Base-by-base conservation (phyloP, 257 asterid species). In the Linderniella brevidens region DNA sequence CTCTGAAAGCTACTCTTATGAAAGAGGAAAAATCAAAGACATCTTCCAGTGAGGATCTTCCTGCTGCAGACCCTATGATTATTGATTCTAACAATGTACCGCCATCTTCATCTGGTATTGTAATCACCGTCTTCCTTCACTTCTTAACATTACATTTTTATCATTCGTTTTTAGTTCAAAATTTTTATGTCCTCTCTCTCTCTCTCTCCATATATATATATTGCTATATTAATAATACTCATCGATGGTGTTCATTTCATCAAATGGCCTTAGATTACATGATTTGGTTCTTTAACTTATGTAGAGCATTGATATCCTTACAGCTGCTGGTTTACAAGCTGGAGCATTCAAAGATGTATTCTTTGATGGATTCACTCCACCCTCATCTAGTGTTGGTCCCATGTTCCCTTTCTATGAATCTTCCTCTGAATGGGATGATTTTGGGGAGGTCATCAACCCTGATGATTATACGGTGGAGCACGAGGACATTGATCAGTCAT, bases 401-500 rank as follows among this genome's bases (percentile, higher is more conserved):
- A 81, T 90, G 96, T 90, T 85, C 63, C 96, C 96, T 42, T 81
- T 72, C 70, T 85, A 74, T 65, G 92, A 71, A 8, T 55, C 63
- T 49, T 47, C 85, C 13, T 53, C 69, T 0, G 96, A 77, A 60
- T 90, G 99, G 99, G 99, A 90, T 77, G 99, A 90, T 69, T 90
- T 81, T 65, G 94, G 99, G 46, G 99, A 90, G 67, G 84, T 85
- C 59, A 79, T 90, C 62, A 79, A 90, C 61, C 96, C 93, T 32
- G 96, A 90, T 73, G 94, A 90, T 78, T 90, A 79, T 63, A 75
- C 54, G 44, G 69, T 67, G 58, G 75, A 79, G 70, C 93, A 71
- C 58, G 92, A 75, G 55, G 83, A 77, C 62, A 77, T 75, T 73
- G 92, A 72, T 64, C 79, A 57, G 51, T 58, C 72, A 53, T 70